These are phyloP conservation scores for Cardamine chenopodiifolia DNA, from an alignment of 345 rosid species.

Conservation along the genomic window DNA sequence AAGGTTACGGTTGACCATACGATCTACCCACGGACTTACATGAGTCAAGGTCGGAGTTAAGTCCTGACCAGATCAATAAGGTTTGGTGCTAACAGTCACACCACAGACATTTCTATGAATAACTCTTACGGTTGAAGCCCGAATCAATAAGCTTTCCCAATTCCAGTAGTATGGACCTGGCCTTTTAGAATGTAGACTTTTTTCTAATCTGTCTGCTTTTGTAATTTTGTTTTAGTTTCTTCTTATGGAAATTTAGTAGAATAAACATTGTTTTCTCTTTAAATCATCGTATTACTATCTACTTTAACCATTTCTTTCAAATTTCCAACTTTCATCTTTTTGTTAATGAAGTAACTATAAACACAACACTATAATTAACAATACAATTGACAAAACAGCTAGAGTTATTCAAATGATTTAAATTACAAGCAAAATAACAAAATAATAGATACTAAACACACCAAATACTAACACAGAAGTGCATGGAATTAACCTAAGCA, in stretches of 20 bases:
- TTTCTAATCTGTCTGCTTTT: background rate
- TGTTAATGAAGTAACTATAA: background rate
- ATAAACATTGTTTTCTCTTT: background rate
- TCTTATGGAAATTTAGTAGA: too few species aligned
- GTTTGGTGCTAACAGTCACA: too few species aligned
- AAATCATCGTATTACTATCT: background rate
- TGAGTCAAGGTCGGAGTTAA: too few species aligned
- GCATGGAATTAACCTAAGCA: slow-evolving; percentile 29
- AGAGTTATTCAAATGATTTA: background rate
- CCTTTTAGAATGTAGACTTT: background rate
- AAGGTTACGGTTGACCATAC: too few species aligned
- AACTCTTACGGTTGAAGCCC: too few species aligned
- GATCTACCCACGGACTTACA: too few species aligned
- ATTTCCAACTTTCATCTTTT: too few species aligned
- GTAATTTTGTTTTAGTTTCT: background rate
- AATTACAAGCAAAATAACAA: background rate
- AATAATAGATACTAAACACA: background rate
- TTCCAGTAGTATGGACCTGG: too few species aligned
- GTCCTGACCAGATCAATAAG: too few species aligned
- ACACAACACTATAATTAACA: background rate
- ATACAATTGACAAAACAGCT: background rate
- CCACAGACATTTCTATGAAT: too few species aligned
- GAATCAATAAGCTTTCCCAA: too few species aligned
- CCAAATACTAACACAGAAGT: background rate
- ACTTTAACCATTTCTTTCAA: background rate